Percentiles rank a stretch among this genome's conserved stretches.
Conservation (phyloP, 2,329 filamentous ascomycete genomes). For the Fusarium penzigii region DNA sequence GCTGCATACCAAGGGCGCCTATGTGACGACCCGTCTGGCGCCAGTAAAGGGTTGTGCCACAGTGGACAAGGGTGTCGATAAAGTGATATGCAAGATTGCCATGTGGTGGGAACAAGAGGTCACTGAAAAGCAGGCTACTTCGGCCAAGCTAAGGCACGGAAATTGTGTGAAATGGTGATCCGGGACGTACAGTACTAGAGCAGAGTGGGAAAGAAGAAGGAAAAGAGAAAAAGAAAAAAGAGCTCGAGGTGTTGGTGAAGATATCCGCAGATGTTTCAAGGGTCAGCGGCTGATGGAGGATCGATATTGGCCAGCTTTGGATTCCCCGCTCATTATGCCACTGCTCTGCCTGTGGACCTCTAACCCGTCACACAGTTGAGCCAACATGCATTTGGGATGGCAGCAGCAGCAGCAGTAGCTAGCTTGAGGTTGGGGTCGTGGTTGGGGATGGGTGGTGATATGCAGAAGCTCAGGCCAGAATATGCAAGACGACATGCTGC, state of each 20-base stretch:
- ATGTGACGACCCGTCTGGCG: constrained; percentile 21
- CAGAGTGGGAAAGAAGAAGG: neutral
- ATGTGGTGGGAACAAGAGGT: constrained; percentile 27
- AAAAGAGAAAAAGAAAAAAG: too few species aligned
- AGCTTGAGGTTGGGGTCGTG: constrained; percentile 8
- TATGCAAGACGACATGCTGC: constrained; percentile 13
- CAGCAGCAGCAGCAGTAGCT: constrained; percentile 17
- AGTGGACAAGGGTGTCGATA: constrained; percentile 13
- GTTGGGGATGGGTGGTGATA: constrained; percentile 24
- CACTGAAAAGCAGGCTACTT: constrained; percentile 16
- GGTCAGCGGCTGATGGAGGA: constrained; percentile 47
- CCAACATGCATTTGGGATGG: constrained; percentile 20
- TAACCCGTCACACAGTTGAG: constrained; percentile 28
- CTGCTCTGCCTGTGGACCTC: constrained; percentile 27
- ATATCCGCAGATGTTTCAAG: constrained; percentile 18
- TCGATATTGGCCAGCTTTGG: constrained; percentile 54
- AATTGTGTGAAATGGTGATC: constrained; percentile 5
- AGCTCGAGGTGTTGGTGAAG: constrained; percentile 1
- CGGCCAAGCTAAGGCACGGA: constrained; percentile 19
- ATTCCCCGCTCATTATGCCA: constrained; percentile 18
- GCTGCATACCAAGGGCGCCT: constrained; percentile 19
- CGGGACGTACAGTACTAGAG: neutral
- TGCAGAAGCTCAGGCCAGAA: constrained; percentile 22
- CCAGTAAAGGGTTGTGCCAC: constrained; percentile 22
- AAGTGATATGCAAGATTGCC: constrained; percentile 31